These are phyloP conservation scores for Pseudognaphalium luteoalbum DNA, from an alignment of 129 eudicot species.

Conservation along the genomic window DNA sequence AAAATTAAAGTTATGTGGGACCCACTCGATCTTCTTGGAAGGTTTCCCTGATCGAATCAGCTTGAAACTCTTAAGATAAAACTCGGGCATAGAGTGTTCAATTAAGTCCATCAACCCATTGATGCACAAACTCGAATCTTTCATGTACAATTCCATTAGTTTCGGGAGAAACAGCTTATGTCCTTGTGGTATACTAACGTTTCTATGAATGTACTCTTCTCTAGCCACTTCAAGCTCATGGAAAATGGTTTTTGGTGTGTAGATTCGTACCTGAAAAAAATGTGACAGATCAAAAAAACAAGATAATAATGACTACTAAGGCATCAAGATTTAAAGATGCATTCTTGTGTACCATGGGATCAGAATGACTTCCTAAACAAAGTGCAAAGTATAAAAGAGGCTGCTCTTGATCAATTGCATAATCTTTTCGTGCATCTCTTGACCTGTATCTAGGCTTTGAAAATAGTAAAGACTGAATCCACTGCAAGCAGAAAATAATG, in stretches of 20 bases:
- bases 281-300: slow-evolving; percentile 6
- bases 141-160: slow-evolving; percentile 62
- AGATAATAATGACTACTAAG: neutral
- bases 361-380: slow-evolving; percentile 75
- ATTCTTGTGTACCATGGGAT: slow-evolving; percentile 63
- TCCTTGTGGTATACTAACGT: slow-evolving; percentile 48
- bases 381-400: slow-evolving; percentile 75
- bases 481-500: slow-evolving; percentile 39
- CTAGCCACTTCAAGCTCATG: slow-evolving; percentile 87
- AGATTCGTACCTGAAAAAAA: slow-evolving; percentile 57
- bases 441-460: slow-evolving; percentile 59
- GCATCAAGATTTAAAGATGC: slow-evolving; percentile 18
- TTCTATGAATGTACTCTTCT: slow-evolving; percentile 78
- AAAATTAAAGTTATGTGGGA: slow-evolving; percentile 66
- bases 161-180: slow-evolving; percentile 62
- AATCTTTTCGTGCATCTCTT: slow-evolving; percentile 45
- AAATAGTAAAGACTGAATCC: slow-evolving; percentile 69
- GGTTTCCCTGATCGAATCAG: slow-evolving; percentile 39
- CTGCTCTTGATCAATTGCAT: slow-evolving; percentile 49
- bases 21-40: slow-evolving; percentile 63
- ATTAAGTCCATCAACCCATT: slow-evolving; percentile 51
- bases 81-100: slow-evolving; percentile 56
- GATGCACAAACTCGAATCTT: slow-evolving; percentile 54
- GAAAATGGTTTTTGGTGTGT: slow-evolving; percentile 69
- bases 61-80: slow-evolving; percentile 38